Percentiles rank a stretch among this genome's conserved stretches.
Evolutionary conservation across 108 stramenopile genomes (phyloP).

Genomic region (Nitzschia inconspicua): DNA sequence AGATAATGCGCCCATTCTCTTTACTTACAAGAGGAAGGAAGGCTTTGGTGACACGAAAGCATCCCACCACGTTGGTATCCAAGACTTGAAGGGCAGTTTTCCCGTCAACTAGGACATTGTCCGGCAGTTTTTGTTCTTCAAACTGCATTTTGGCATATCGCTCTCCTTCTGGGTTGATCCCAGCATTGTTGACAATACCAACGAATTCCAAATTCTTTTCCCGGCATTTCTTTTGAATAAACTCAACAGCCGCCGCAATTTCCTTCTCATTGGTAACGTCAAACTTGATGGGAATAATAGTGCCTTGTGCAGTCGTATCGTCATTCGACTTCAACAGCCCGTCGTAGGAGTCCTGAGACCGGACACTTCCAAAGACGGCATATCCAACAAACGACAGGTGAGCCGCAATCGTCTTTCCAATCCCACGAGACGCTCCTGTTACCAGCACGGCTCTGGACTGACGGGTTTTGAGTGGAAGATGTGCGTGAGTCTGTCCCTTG

Average conservation of each 20-base stretch:
- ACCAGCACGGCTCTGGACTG: constrained; percentile 52
- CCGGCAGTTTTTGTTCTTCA: background rate
- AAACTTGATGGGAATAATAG: background rate
- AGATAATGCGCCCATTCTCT: background rate
- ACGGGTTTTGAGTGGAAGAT: background rate
- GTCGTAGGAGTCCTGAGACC: background rate
- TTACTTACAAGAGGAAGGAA: constrained; percentile 6
- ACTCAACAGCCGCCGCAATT: constrained; percentile 1
- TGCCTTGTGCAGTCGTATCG: background rate
- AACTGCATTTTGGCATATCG: background rate
- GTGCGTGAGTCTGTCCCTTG: too few species aligned
- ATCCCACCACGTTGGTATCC: constrained; percentile 14
- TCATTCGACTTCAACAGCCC: background rate
- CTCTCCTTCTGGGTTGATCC: constrained; percentile 9
- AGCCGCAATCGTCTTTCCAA: constrained; percentile 45
- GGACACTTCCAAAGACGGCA: constrained; percentile 9
- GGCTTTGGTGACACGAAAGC: background rate
- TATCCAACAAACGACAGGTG: constrained; percentile 14
- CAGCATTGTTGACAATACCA: constrained; percentile 8
- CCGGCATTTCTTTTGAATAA: background rate
- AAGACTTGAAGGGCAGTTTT: background rate
- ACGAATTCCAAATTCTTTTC: background rate
- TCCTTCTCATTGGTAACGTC: constrained; percentile 5
- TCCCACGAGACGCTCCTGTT: constrained; percentile 77
- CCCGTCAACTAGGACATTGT: background rate